phyloP scores from a whole-genome alignment of 192 early-diverging fungal species.

The Mortierella claussenii region DNA sequence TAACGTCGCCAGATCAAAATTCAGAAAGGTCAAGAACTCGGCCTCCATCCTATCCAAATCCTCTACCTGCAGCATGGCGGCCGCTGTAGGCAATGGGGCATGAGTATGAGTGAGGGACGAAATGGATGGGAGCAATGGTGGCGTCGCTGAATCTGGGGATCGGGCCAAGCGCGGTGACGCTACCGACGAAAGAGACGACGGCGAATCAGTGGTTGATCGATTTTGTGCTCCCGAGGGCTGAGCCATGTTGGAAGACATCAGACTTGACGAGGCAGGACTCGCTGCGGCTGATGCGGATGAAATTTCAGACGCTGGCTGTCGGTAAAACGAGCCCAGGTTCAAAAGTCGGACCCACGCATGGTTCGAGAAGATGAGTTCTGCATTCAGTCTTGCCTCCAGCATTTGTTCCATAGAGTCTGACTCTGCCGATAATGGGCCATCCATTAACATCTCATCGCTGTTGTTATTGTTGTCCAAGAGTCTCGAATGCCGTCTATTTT shows the following conservation, averaged over 20 bases:
- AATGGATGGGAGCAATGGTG: neutral
- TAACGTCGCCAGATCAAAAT: constrained; percentile 53
- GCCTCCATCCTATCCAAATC: constrained; percentile 61
- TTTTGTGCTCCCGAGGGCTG: neutral
- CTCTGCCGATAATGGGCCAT: neutral
- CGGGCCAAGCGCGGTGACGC: no score
- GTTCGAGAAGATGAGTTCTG: constrained; percentile 45
- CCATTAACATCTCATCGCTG: neutral
- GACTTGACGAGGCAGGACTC: no score
- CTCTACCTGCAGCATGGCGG: constrained; percentile 36
- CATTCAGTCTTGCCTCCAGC: constrained; percentile 21
- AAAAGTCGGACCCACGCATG: constrained; percentile 44
- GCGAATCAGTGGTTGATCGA: no score
- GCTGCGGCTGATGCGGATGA: no score
- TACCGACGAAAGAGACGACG: no score
- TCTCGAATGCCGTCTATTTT: no score
- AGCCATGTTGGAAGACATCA: neutral
- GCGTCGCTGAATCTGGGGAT: no score
- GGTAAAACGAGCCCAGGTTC: constrained; percentile 42
- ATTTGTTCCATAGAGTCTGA: neutral
- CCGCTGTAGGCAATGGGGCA: neutral
- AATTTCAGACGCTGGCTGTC: constrained; percentile 3
- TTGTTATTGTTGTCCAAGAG: neutral
- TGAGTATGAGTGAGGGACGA: constrained; percentile 3
- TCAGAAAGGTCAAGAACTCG: constrained; percentile 61